phyloP scores from a whole-genome alignment of 495 filamentous ascomycete species.

The Poronia punctata region DNA sequence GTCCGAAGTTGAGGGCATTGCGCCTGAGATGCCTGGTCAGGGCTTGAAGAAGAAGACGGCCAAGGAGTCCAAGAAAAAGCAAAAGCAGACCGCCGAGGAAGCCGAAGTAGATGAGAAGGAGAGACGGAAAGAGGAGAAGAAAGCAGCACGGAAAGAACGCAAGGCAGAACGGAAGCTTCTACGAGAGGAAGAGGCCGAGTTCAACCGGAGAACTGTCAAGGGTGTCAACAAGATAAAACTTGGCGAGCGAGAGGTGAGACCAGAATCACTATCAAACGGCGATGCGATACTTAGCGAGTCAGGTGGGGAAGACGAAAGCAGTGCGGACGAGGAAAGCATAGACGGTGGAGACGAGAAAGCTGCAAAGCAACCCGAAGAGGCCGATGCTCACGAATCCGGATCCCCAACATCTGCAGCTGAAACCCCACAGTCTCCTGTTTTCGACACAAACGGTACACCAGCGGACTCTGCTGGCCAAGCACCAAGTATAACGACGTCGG shows the following conservation, averaged over 20 bases:
- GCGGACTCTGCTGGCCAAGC: slow-evolving; percentile 31
- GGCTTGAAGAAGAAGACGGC: slow-evolving; percentile 39
- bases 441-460: slow-evolving; percentile 50
- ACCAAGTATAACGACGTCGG: slow-evolving; percentile 61
- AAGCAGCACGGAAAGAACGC: slow-evolving; percentile 23
- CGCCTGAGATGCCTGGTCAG: slow-evolving; percentile 47
- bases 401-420: slow-evolving; percentile 46
- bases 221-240: slow-evolving; percentile 28
- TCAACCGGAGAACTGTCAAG: slow-evolving; percentile 26
- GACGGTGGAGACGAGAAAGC: too few relatives aligned
- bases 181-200: slow-evolving; percentile 36
- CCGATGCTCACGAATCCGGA: slow-evolving; percentile 30
- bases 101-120: slow-evolving; percentile 18
- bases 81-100: slow-evolving; percentile 20
- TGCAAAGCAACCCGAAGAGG: slow-evolving; percentile 24
- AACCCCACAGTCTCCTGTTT: slow-evolving; percentile 53
- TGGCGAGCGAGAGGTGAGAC: slow-evolving; percentile 16
- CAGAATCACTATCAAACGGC: slow-evolving; percentile 9
- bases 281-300: slow-evolving; percentile 16
- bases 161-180: slow-evolving; percentile 25
- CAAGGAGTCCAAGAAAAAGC: slow-evolving; percentile 39
- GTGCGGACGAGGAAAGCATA: slow-evolving; percentile 18
- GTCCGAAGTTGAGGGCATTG: slow-evolving; percentile 36
- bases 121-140: slow-evolving; percentile 31
- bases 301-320: slow-evolving; percentile 32